Evolutionary conservation across 495 filamentous ascomycete genomes (phyloP).

Genomic region (Daldinia grandis): DNA sequence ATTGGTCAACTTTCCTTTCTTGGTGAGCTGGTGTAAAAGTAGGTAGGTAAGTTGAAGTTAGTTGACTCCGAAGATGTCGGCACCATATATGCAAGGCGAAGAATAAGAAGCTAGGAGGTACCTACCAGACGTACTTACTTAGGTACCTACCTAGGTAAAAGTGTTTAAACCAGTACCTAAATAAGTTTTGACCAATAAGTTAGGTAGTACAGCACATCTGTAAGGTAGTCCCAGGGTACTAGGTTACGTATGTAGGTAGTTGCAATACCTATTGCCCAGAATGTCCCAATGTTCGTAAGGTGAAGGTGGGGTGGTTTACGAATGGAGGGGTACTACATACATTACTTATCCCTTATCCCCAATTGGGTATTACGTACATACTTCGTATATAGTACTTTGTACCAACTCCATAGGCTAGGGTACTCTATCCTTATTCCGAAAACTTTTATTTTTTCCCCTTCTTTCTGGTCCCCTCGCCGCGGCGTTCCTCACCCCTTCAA

Average conservation of each 20-base stretch:
- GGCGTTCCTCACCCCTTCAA: not conserved
- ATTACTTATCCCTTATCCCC: slow-evolving; percentile 4
- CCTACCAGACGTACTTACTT: too few species aligned
- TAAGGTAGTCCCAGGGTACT: not conserved
- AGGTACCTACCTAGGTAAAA: not conserved
- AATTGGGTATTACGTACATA: slow-evolving; percentile 14
- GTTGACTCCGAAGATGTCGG: not conserved
- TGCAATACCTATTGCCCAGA: not conserved
- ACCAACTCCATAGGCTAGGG: not conserved
- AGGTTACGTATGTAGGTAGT: not conserved
- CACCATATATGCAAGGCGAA: not conserved
- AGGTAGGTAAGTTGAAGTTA: not conserved
- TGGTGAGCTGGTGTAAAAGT: not conserved
- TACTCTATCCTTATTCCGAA: not conserved
- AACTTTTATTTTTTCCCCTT: slow-evolving; percentile 4
- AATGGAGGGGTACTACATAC: slow-evolving; percentile 5
- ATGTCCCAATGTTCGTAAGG: not conserved
- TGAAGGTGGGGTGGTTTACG: not conserved
- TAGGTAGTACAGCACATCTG: not conserved
- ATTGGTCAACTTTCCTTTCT: not conserved
- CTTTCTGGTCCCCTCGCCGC: not conserved
- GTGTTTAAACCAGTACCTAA: not conserved
- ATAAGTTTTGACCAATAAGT: not conserved
- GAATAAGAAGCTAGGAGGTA: not conserved
- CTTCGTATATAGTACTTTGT: not conserved